Base-by-base conservation (phyloP, 2,329 filamentous ascomycete species). In the Cercospora canescens region DNA sequence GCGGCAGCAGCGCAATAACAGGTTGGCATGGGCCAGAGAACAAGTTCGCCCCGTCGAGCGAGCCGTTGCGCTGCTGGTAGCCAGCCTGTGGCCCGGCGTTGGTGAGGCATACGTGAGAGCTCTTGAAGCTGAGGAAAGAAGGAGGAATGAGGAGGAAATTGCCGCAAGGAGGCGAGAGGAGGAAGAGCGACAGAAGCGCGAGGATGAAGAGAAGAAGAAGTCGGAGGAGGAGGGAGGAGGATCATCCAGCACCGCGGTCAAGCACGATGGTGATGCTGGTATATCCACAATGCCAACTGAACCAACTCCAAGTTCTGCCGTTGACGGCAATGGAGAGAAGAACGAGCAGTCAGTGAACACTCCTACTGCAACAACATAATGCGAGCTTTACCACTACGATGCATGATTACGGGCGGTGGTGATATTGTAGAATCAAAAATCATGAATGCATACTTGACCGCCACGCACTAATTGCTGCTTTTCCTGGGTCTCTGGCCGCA, bases 61-160 rank as follows among this genome's bases (percentile, higher is more conserved):
- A 39, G 84, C 84, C 1, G 72, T 87, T 45, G 85, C 86, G n/a
- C 78, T 89, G n/a, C 87, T 89, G 66, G 74, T 89, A 35, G 87
- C 87, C 0, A 88, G 85, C 75, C 73, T 89, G 58, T 84, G 87
- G 73, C 87, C 87, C 0, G 87, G 87, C 0, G 81, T 89, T 28
- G 87, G 87, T 0, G 87, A 89, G 73, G 79, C 85, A 7, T 85
- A 88, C 73, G 84, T 89, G 14, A 79, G 82, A 68, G 86, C 84
- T 28, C 80, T 84, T 16, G 81, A 84, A 68, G 79, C 79, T 63
- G 77, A 78, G 61, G 76, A 77, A 62, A 65, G 74, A 56, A 64
- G 74, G 37, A 52, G 66, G 37, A 64, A 63, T 12, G 73, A 75
- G 52, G 74, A 74, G 64, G 75, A 73, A 45, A 68, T 73, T 37